Conservation (phyloP, 1,139 yeast species). For the Taphrina communis region DNA sequence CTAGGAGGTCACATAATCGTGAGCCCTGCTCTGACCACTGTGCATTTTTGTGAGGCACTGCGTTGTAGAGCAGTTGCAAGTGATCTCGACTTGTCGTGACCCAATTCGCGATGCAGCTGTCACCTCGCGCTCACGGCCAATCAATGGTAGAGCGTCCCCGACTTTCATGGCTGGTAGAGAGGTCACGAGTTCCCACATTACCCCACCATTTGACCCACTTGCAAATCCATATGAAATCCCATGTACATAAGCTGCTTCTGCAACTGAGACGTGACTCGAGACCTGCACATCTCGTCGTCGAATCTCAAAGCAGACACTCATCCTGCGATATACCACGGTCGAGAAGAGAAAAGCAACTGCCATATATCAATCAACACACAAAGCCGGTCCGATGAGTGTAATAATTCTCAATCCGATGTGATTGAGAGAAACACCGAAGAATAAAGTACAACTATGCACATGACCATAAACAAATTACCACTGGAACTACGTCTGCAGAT, state of each 20-base stretch:
- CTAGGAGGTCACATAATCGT: too few species aligned
- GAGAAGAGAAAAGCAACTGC: background rate
- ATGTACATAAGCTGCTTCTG: background rate
- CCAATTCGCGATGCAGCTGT: too few species aligned
- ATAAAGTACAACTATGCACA: background rate
- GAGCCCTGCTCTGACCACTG: too few species aligned
- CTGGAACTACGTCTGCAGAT: slow-evolving; percentile 22
- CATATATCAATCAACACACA: background rate
- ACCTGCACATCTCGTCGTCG: too few species aligned
- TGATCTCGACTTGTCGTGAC: too few species aligned
- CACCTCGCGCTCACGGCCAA: too few species aligned
- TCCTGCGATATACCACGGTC: background rate
- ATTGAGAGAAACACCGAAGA: slow-evolving; percentile 2
- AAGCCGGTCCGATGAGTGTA: slow-evolving; percentile 7
- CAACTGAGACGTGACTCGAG: background rate
- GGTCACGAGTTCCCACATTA: slow-evolving; percentile 9
- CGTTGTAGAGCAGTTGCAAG: too few species aligned
- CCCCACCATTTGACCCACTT: slow-evolving; percentile 4
- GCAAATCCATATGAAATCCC: background rate
- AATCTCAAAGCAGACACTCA: background rate
- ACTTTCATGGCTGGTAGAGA: background rate
- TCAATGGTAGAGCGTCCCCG: background rate
- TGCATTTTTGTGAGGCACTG: too few species aligned
- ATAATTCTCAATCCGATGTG: slow-evolving; percentile 5
- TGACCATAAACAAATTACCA: background rate